phyloP scores from a whole-genome alignment of 352 stramenopile genomes.

The Pythium insidiosum region DNA sequence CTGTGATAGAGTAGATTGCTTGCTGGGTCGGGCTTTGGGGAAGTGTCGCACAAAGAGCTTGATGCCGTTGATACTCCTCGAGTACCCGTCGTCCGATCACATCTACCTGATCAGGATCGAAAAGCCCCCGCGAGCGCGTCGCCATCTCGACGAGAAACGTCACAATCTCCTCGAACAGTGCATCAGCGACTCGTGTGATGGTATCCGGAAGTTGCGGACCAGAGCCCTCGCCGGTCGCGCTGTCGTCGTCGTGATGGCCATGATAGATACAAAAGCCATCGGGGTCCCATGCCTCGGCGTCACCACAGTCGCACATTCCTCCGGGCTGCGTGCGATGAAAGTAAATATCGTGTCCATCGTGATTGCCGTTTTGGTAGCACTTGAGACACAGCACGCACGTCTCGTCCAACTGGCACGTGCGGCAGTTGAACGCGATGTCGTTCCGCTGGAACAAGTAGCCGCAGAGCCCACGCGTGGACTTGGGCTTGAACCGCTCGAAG shows the following conservation, averaged over 20 bases:
- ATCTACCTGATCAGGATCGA: conserved; percentile 56
- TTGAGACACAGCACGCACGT: conserved; percentile 96
- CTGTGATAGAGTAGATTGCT: conserved; percentile 5
- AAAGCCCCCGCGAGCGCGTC: conserved; percentile 56
- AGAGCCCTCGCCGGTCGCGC: conserved; percentile 9
- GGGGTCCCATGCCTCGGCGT: conserved; percentile 94
- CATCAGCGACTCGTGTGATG: conserved; percentile 44
- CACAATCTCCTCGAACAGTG: conserved; percentile 67
- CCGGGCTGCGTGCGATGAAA: conserved; percentile 74
- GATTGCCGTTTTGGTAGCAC: conserved; percentile 94
- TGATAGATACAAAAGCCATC: conserved; percentile 93
- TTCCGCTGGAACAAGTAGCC: conserved; percentile 96
- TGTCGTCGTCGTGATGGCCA: conserved; percentile 30
- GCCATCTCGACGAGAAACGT: conserved; percentile 68
- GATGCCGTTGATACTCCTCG: conserved; percentile 15
- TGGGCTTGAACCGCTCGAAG: conserved; percentile 50
- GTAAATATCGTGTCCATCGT: conserved; percentile 91
- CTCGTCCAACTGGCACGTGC: conserved; percentile 95
- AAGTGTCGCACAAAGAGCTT: no score
- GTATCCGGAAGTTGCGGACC: conserved; percentile 19
- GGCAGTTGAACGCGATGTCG: conserved; percentile 98
- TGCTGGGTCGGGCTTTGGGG: conserved; percentile 12
- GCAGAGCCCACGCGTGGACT: conserved; percentile 68
- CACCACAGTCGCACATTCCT: conserved; percentile 97
- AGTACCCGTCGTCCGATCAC: conserved; percentile 32